Evolutionary conservation across 2,329 filamentous ascomycete genomes (phyloP).

Genomic region (Eutypella sp.): DNA sequence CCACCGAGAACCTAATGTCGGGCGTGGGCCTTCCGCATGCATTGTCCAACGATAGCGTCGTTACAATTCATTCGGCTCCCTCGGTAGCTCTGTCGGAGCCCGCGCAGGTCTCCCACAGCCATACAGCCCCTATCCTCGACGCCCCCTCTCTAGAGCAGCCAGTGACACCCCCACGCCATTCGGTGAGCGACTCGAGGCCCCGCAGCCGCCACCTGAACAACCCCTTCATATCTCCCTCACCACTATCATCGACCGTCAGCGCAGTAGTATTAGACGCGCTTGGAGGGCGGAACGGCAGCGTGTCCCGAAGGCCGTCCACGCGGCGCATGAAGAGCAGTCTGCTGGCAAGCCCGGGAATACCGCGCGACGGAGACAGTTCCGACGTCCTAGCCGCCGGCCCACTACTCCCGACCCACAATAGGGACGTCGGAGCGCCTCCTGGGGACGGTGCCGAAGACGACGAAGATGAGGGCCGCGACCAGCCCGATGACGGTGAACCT

Average conservation of each 20-base stretch:
- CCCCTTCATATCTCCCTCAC: slow-evolving; percentile 54
- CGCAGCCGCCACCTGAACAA: slow-evolving; percentile 38
- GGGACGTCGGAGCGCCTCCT: no score
- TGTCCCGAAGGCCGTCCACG: slow-evolving; percentile 38
- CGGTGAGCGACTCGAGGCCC: slow-evolving; percentile 26
- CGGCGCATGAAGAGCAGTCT: slow-evolving; percentile 46
- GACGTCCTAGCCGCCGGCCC: slow-evolving; percentile 14
- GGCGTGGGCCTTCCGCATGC: slow-evolving; percentile 31
- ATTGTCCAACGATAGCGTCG: slow-evolving; percentile 26
- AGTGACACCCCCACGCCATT: slow-evolving; percentile 22
- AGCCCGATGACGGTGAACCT: slow-evolving; percentile 12
- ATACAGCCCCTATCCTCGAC: slow-evolving; percentile 11
- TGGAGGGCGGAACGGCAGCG: slow-evolving; percentile 36
- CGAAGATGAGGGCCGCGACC: slow-evolving; percentile 12
- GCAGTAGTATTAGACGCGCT: slow-evolving; percentile 54
- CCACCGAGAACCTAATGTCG: slow-evolving; percentile 22
- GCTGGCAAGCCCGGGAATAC: slow-evolving; percentile 50
- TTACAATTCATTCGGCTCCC: slow-evolving; percentile 23
- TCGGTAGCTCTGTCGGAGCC: slow-evolving; percentile 23
- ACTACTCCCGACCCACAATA: slow-evolving; percentile 16
- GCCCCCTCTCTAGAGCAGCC: slow-evolving; percentile 24
- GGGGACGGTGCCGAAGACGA: no score
- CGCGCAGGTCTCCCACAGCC: slow-evolving; percentile 15
- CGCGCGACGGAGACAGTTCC: slow-evolving; percentile 32
- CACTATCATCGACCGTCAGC: slow-evolving; percentile 54